These are phyloP conservation scores for Chionographis japonica DNA, from an alignment of 106 monocot genomes.

Conservation along the genomic window DNA sequence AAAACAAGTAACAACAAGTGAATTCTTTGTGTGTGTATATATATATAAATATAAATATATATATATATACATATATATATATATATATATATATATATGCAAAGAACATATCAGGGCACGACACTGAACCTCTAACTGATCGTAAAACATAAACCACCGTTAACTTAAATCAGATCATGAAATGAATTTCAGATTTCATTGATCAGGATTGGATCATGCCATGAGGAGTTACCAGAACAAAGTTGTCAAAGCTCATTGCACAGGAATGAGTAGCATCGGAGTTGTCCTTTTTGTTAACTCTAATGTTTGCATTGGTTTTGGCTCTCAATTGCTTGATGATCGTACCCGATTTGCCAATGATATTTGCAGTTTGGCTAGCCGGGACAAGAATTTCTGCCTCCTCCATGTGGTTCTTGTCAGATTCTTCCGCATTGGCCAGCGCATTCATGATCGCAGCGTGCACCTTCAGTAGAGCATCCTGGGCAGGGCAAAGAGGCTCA, in stretches of 20 bases:
- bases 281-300: constrained; percentile 68
- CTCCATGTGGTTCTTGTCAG: constrained; percentile 36
- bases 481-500: constrained; percentile 60
- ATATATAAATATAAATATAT: no score
- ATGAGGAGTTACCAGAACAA: constrained; percentile 49
- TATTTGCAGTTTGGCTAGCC: constrained; percentile 67
- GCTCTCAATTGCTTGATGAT: constrained; percentile 78
- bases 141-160: background rate
- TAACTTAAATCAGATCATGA: background rate
- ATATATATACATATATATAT: no score
- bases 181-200: background rate
- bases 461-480: constrained; percentile 73
- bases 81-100: no score
- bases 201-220: background rate
- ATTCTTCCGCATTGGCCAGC: constrained; percentile 46
- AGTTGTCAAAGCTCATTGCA: constrained; percentile 92
- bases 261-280: constrained; percentile 65
- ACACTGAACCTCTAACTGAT: no score
- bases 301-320: constrained; percentile 53
- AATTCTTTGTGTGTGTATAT: no score
- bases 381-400: constrained; percentile 75
- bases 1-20: no score
- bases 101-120: no score
- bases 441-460: constrained; percentile 69
- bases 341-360: constrained; percentile 82